Percentiles rank a stretch among this genome's conserved stretches.
Evolutionary conservation across 208 protist species (phyloP).

Genomic region (Acanthamoeba castellanii): DNA sequence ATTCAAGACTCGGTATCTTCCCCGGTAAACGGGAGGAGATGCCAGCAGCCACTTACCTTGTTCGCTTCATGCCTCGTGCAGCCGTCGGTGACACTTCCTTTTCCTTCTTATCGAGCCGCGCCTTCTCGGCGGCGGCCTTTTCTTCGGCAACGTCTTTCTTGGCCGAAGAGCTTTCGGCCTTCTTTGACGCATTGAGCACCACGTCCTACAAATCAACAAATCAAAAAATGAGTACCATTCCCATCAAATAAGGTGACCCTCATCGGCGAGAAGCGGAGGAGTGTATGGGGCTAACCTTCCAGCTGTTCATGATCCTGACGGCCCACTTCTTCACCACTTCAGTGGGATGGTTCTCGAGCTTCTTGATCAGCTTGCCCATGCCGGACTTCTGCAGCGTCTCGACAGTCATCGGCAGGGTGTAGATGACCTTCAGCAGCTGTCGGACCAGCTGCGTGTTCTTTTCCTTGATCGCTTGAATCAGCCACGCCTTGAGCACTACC

Average conservation of each 20-base stretch:
- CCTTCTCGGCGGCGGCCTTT: neutral
- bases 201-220: neutral
- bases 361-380: slow-evolving; percentile 65
- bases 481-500: slow-evolving; percentile 28
- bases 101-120: neutral
- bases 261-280: neutral
- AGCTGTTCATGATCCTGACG: slow-evolving; percentile 51
- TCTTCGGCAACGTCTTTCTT: neutral
- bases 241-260: neutral
- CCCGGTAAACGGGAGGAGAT: too few relatives aligned
- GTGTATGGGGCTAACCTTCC: neutral
- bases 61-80: neutral
- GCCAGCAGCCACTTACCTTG: neutral
- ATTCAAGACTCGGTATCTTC: neutral
- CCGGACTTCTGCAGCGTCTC: slow-evolving; percentile 27
- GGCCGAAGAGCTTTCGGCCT: neutral
- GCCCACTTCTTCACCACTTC: slow-evolving; percentile 52
- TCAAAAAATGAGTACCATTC: neutral
- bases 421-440: slow-evolving; percentile 49
- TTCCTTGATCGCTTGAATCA: slow-evolving; percentile 58
- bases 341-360: slow-evolving; percentile 13
- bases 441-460: slow-evolving; percentile 29
- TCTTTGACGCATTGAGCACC: slow-evolving; percentile 39
- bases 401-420: slow-evolving; percentile 46
- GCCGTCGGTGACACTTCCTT: neutral